Evolutionary conservation across 805 yeast genomes (phyloP), one percentile per base, ranked within the genome.

Genomic region (Phaffomyces opuntiae): DNA sequence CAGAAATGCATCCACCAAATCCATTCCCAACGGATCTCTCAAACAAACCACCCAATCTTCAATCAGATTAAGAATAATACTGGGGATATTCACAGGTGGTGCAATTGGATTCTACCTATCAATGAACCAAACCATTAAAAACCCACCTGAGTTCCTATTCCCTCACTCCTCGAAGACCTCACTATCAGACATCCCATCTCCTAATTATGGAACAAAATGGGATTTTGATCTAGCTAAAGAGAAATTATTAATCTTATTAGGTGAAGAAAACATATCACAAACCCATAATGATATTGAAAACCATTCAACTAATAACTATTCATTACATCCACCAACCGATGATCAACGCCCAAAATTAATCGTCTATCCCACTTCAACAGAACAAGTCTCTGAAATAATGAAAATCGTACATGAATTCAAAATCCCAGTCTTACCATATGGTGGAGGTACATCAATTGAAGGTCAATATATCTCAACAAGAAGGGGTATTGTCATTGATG

Each of bases 381-480:
- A 77, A 46, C 73, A 80, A 48, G 83, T 81, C 0, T 73, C 81
- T 1, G 56, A 63, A 26, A 66, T 81, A 13, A 67, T 80, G 62
- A 74, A 74, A 52, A 63, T 78, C 7, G 74, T 79, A 44, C 74
- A 79, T 55, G 64, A 71, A 47, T 68, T 70, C 53, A 58, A 59
- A 29, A 69, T 81, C 7, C 87, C 87, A 7, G 76, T 81, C 48
- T 75, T 81, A 25, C 83, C 86, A 1, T 76, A 63, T 31, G 71
- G 80, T 2, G 87, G 86, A 3, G 81, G 81, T 24, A 74, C 86
- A 0, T 77, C 85, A 1, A 67, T 81, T 36, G 87, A 81, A 59
- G 87, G 86, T 6, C 83, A 81, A 56, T 76, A 73, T 55, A 72
- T 77, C 41, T 78, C 82, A 12, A 77, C 83, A 0, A 66, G 83